These are phyloP conservation scores for Kalanchoe fedtschenkoi DNA, from an alignment of 164 flowering plant genomes.

Conservation along the genomic window DNA sequence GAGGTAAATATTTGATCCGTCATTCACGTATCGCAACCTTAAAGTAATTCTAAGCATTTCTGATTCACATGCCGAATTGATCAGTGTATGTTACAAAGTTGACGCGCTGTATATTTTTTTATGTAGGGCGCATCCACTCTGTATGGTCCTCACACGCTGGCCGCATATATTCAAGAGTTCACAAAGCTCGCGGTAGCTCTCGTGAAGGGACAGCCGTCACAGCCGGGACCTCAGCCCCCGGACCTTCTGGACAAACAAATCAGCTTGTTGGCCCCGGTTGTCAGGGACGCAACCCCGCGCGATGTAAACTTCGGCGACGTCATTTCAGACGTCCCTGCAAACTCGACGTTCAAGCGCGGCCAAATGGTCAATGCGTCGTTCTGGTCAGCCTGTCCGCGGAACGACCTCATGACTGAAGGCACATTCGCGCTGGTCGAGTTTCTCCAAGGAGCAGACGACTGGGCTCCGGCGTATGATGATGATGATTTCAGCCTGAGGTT, in stretches of 20 bases:
- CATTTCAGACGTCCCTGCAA: constrained; percentile 52
- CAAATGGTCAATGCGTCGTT: constrained; percentile 53
- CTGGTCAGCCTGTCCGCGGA: constrained; percentile 93
- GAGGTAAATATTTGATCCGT: constrained; percentile 46
- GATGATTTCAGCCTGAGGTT: constrained; percentile 87
- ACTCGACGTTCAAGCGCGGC: constrained; percentile 66
- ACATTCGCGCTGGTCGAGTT: constrained; percentile 80
- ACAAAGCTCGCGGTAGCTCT: constrained; percentile 70
- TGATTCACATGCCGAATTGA: too few species aligned
- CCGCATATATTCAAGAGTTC: constrained; percentile 93
- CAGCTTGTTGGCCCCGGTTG: constrained; percentile 70
- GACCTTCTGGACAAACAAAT: constrained; percentile 76
- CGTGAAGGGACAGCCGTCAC: constrained; percentile 29
- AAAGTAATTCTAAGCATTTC: too few species aligned
- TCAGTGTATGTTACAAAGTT: too few species aligned
- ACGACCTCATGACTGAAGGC: constrained; percentile 94
- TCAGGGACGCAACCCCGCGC: constrained; percentile 60
- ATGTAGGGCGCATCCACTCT: constrained; percentile 89
- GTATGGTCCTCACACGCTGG: constrained; percentile 85
- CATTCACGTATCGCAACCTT: too few species aligned
- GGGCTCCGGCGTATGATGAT: constrained; percentile 90
- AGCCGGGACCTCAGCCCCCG: constrained; percentile 73
- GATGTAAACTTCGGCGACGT: constrained; percentile 72
- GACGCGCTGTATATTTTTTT: constrained; percentile 14
- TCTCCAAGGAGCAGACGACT: constrained; percentile 42